Percentiles rank a stretch among this genome's conserved stretches.
phyloP scores from a whole-genome alignment of 148 eudicot species.

The Talinum fruticosum region DNA sequence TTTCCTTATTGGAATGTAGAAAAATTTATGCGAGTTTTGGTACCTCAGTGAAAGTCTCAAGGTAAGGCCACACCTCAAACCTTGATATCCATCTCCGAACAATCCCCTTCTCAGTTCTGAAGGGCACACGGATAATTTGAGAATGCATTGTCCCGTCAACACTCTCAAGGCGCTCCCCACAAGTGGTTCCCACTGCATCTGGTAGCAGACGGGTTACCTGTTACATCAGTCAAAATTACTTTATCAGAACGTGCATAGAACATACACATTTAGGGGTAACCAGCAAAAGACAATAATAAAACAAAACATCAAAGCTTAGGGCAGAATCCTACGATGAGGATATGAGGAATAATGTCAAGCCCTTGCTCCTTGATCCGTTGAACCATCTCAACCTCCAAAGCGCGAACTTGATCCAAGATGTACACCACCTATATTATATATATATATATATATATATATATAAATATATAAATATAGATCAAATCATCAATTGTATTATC shows the following conservation, averaged over 20 bases:
- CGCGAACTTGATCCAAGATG: constrained; percentile 55
- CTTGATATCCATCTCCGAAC: constrained; percentile 47
- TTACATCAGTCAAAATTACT: not conserved
- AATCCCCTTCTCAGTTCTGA: constrained; percentile 37
- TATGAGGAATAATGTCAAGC: constrained; percentile 36
- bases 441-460: too few species aligned
- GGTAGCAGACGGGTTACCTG: constrained; percentile 41
- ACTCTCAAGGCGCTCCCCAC: constrained; percentile 38
- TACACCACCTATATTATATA: constrained; percentile 36
- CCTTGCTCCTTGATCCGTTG: constrained; percentile 46
- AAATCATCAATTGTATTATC: not conserved
- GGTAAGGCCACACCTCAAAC: constrained; percentile 45
- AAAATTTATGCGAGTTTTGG: not conserved
- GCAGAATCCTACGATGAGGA: constrained; percentile 34
- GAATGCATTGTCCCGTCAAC: constrained; percentile 38
- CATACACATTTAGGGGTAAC: too few species aligned
- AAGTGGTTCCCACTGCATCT: constrained; percentile 41
- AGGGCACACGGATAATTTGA: constrained; percentile 41
- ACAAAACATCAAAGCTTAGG: not conserved
- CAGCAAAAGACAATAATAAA: not conserved
- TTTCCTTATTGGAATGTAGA: not conserved
- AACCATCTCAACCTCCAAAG: constrained; percentile 51
- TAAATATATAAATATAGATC: too few species aligned
- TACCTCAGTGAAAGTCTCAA: constrained; percentile 44
- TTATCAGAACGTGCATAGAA: not conserved